Conservation (phyloP, 75 land plant genomes). For the Adiantum capillusveneris region DNA sequence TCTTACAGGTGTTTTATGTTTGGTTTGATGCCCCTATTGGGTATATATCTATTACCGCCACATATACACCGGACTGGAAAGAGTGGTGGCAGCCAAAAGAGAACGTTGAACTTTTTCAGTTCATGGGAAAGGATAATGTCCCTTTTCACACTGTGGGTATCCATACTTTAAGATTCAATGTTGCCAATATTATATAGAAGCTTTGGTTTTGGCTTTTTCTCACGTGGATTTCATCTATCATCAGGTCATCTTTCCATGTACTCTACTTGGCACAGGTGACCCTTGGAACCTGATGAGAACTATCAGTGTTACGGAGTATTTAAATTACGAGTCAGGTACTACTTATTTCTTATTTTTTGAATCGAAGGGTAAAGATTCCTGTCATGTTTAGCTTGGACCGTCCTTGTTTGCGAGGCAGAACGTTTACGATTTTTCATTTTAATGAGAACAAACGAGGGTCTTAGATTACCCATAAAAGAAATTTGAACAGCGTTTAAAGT, state of each 20-base stretch:
- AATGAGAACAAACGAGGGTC: too few relatives aligned
- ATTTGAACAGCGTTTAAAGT: too few relatives aligned
- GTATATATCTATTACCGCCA: constrained; percentile 86
- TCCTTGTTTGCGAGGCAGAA: too few relatives aligned
- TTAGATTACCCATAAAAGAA: too few relatives aligned
- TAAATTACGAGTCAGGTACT: constrained; percentile 98
- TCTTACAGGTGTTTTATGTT: constrained; percentile 92
- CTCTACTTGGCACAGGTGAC: constrained; percentile 88
- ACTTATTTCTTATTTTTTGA: too few relatives aligned
- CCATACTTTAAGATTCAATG: not conserved
- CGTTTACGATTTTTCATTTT: too few relatives aligned
- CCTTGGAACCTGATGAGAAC: constrained; percentile 96
- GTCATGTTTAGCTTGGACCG: too few relatives aligned
- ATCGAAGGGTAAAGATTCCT: too few relatives aligned
- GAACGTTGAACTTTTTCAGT: constrained; percentile 90
- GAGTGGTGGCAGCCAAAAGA: constrained; percentile 97
- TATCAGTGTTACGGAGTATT: constrained; percentile 94
- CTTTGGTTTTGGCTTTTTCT: not conserved
- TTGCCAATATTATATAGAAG: not conserved
- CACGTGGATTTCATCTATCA: not conserved
- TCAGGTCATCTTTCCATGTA: constrained; percentile 94
- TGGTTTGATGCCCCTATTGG: constrained; percentile 99
- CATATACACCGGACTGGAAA: constrained; percentile 91
- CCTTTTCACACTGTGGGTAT: constrained; percentile 93
- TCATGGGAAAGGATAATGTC: constrained; percentile 99